These are phyloP conservation scores for Pyrenopolyporus hunteri DNA, from an alignment of 495 filamentous ascomycete genomes.

Conservation along the genomic window DNA sequence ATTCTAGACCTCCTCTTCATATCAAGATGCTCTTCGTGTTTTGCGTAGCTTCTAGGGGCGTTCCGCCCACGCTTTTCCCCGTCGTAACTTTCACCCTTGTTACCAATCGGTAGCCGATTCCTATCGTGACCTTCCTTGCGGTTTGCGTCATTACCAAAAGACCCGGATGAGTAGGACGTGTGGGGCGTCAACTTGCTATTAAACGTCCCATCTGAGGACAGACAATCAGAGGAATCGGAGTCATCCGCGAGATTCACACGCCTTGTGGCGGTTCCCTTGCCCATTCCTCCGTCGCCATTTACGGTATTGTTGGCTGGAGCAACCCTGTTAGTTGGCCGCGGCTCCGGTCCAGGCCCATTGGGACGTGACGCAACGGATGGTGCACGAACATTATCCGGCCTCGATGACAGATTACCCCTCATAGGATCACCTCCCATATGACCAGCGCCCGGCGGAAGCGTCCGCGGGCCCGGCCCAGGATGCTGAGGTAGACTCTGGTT, in stretches of 20 bases:
- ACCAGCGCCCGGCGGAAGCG: background rate
- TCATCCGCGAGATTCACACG: background rate
- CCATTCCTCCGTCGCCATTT: background rate
- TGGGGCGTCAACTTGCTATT: conserved; percentile 4
- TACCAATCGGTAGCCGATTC: background rate
- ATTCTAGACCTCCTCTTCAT: background rate
- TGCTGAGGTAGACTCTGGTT: background rate
- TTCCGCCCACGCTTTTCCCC: background rate
- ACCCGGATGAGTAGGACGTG: conserved; percentile 11
- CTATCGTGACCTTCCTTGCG: background rate
- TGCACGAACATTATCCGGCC: conserved; percentile 2
- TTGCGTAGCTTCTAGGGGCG: background rate
- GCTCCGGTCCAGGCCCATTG: background rate
- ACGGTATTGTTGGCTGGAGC: background rate
- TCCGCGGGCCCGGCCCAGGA: background rate
- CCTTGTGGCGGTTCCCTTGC: background rate
- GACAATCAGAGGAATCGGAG: conserved; percentile 6
- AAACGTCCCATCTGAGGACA: conserved; percentile 9
- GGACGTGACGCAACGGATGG: background rate
- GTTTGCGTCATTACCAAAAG: background rate
- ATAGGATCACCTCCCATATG: background rate
- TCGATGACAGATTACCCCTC: background rate
- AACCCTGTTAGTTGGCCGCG: background rate
- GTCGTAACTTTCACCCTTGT: background rate
- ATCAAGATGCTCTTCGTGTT: background rate